Base-by-base conservation (phyloP, 306 rosid species). In the Lathyrus tuberosus region DNA sequence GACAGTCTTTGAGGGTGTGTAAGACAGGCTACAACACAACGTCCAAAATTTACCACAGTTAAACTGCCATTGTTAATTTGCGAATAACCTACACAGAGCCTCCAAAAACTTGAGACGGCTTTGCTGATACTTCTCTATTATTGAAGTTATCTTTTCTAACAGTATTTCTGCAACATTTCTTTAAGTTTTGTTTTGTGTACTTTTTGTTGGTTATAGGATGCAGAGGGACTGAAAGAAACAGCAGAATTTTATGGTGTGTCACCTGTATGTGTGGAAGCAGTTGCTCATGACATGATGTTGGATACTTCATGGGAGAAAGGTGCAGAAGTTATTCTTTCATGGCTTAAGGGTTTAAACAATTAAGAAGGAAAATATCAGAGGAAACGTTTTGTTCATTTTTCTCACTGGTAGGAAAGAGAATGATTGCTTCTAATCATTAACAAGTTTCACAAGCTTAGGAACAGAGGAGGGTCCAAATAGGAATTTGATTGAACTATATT, bases 201-300 rank as follows among this genome's bases (percentile, higher is more conserved):
- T 42, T 22, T 70, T 41, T 52, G 57, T 17, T 52, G 15, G 44
- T 74, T 38, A n/a, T 58, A 89, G 96, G 96, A 92, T 72, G 74
- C 63, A 14, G 84, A 81, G 49, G 96, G 98, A 42, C 87, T 89
- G 7, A 77, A 74, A 15, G 96, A 87, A 86, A 92, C 95, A 31
- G 95, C 89, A 37, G 38, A 61, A 24, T 92, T 92, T 81, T 92
- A 84, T 73, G 84, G 80, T 2, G 86, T 86, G 75, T 46, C 84
- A 17, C 95, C 96, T 0, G 65, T 83, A 14, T 60, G 81, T 65
- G 62, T 89, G 42, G 86, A 87, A 72, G 92, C 77, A 24, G 79
- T 80, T 78, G 96, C 95, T 20, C 96, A 92, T 75, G 96, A 92
- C 80, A 87, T 92, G 86, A 89, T 92, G 98, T 78, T 84, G 85